Base-by-base conservation (phyloP, 2,329 filamentous ascomycete species). In the Sodiomyces alkalinus region DNA sequence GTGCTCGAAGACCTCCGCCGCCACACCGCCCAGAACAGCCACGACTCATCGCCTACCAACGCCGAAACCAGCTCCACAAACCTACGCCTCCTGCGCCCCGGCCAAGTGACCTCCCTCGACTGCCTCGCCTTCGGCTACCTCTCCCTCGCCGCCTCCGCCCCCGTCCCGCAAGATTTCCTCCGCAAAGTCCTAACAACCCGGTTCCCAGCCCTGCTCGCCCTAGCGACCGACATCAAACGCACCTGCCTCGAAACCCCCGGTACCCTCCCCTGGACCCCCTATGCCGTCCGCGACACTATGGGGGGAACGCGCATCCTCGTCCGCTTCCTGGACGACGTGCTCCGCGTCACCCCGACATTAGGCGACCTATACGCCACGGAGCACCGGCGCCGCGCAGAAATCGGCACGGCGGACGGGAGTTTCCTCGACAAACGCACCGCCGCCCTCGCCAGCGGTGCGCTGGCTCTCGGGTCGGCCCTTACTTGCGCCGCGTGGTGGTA, bases 71-170 rank as follows among this genome's bases (percentile, higher is more conserved):
- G n/a, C n/a, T n/a, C n/a, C n/a, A n/a, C n/a, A n/a, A n/a, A n/a
- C n/a, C n/a, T n/a, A n/a, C n/a, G n/a, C n/a, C n/a, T n/a, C n/a
- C n/a, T n/a, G n/a, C n/a, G n/a, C n/a, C n/a, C n/a, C n/a, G n/a
- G n/a, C n/a, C n/a, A n/a, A n/a, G n/a, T n/a, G n/a, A n/a, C 70
- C 3, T 71, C 66, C 30, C 53, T 92, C 15, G 86, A 94, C 50
- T 93, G 81, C 46, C 50, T 94, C 26, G 75, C 73, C 0, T 70
- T 82, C 42, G 90, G 76, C 8, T 92, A 92, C 47, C 57, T 96
- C 19, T 65, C 72, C 2, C 55, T 94, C 27, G 79, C 90, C 58
- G 58, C 78, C 14, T 53, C 59, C 29, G 50, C 53, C 6, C 43
- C 51, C 9, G 59, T 64, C 4, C 62, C 62, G 3, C 52, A 53